Base-by-base conservation (phyloP, 2,329 filamentous ascomycete genomes). In the Epicoccum nigrum region DNA sequence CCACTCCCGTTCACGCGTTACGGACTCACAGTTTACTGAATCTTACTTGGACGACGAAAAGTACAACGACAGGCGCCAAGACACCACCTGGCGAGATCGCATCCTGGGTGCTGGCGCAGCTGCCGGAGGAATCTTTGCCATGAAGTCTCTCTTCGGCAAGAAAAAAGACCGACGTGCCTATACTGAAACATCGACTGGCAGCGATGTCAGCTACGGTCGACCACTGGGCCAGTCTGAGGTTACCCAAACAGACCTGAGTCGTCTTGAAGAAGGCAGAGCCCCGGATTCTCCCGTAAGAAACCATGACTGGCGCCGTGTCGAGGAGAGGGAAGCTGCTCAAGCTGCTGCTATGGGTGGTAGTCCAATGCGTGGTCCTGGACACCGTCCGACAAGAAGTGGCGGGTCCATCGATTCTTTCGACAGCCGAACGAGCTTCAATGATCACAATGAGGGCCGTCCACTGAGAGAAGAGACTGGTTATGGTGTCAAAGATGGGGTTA, bases 81-180 rank as follows among this genome's bases (percentile, higher is more conserved):
- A 51, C 12, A 56, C 68, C 20, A 76, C 75, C 1, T 81, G 78
- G 79, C 70, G 72, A 21, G 71, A 80, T 47, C 70, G 76, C 8
- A 49, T 81, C 4, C 55, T 80, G 7, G 77, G 76, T 17, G 78
- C 72, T 54, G 76, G 72, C 13, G 77, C 74, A 27, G 77, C 64
- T 8, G 62, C 63, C 21, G 74, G 72, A 19, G 71, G 76, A 8
- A 65, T 79, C n/a, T 76, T 75, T 27, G 70, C 67, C 3, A 37
- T 72, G 23, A 73, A 67, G 71, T 88, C 83, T 56, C 86, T 84
- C 11, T 90, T 86, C 35, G 79, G 81, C 45, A 72, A 76, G 15
- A 81, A 82, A 35, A 77, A 79, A 20, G 44, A 53, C 23, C 71
- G 65, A 48, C 64, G 58, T 21, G 51, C 67, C 16, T 58, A 59